Conservation (phyloP, 2,329 filamentous ascomycete species). For the Podosphaera xanthii region DNA sequence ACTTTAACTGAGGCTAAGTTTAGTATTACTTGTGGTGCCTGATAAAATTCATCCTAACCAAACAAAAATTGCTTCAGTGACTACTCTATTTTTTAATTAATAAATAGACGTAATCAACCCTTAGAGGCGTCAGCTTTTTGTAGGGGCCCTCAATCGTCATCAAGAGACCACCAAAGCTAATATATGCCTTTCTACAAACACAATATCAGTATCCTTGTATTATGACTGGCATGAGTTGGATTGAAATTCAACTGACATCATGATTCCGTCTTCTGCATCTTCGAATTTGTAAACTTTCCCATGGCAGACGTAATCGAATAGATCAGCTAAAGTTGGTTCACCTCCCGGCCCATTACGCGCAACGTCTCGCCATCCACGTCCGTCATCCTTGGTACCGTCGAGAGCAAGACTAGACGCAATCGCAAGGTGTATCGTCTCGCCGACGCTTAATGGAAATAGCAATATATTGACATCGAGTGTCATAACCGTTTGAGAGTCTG, state of each 20-base stretch:
- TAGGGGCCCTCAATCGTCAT: conserved; percentile 84
- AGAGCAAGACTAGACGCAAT: conserved; percentile 69
- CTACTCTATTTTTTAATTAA: conserved; percentile 60
- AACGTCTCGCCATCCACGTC: conserved; percentile 62
- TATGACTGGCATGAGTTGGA: background rate
- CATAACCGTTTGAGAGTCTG: conserved; percentile 53
- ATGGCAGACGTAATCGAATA: conserved; percentile 73
- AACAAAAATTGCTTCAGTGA: background rate
- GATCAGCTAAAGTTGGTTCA: conserved; percentile 44
- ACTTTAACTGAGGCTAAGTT: no score
- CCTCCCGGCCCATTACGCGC: conserved; percentile 27
- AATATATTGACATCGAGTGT: conserved; percentile 86
- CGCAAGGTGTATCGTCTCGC: conserved; percentile 59
- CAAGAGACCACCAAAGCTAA: conserved; percentile 80
- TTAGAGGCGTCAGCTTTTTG: conserved; percentile 77
- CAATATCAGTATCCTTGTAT: conserved; percentile 1
- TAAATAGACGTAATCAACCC: conserved; percentile 85
- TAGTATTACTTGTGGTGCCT: no score
- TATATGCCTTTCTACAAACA: conserved; percentile 56
- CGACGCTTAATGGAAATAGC: conserved; percentile 54
- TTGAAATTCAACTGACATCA: conserved; percentile 42
- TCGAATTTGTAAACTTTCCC: conserved; percentile 80
- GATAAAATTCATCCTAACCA: no score
- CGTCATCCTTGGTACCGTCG: conserved; percentile 61
- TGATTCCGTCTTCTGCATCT: conserved; percentile 55